These are phyloP conservation scores for Stephania cephalantha DNA, from an alignment of 164 flowering plant genomes.

Conservation along the genomic window DNA sequence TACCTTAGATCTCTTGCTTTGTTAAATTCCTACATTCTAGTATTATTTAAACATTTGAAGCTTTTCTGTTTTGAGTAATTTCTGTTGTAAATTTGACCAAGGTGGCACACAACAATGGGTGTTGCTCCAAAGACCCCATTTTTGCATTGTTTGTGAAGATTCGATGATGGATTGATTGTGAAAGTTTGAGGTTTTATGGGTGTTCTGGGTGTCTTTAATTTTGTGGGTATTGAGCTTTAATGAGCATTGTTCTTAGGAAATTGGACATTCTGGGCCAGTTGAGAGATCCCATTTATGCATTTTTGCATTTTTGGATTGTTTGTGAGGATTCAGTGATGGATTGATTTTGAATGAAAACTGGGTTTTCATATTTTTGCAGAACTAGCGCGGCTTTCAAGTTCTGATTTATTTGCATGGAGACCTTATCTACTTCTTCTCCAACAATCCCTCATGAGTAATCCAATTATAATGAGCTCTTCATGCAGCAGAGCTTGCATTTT, in stretches of 20 bases:
- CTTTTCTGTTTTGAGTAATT: too few relatives aligned
- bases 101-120: neutral
- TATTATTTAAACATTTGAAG: too few relatives aligned
- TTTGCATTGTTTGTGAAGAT: neutral
- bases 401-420: slow-evolving; percentile 24
- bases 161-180: too few relatives aligned
- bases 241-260: neutral
- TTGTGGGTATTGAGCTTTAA: neutral
- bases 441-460: slow-evolving; percentile 42
- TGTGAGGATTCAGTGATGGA: neutral
- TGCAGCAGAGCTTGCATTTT: slow-evolving; percentile 83
- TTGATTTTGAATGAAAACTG: neutral
- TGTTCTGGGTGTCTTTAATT: too few relatives aligned
- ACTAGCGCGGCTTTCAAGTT: slow-evolving; percentile 8
- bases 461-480: slow-evolving; percentile 70
- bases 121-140: slow-evolving; percentile 2
- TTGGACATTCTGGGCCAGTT: neutral
- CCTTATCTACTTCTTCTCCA: slow-evolving; percentile 27
- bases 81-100: too few relatives aligned
- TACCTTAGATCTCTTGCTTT: too few relatives aligned
- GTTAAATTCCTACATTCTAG: too few relatives aligned
- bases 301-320: neutral
- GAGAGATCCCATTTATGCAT: neutral
- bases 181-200: too few relatives aligned
- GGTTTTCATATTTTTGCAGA: slow-evolving; percentile 16